Base-by-base conservation (phyloP, 2,329 filamentous ascomycete species). In the Diatrype stigma region DNA sequence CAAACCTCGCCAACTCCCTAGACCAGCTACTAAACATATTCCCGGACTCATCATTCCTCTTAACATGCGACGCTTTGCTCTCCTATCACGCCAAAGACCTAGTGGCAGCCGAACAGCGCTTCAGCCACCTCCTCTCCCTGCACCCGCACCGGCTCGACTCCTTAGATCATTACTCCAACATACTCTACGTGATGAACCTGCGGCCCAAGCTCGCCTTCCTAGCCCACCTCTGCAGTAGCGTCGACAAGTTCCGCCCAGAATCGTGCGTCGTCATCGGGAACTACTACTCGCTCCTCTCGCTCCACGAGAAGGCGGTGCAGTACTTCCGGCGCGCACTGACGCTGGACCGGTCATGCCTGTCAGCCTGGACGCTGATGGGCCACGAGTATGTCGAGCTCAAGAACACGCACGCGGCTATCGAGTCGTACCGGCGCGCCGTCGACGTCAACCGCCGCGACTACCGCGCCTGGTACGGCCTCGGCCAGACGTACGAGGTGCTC, bases 311-410 rank as follows among this genome's bases (percentile, higher is more conserved):
- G 67, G 93, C 94, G 0, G 92, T 99, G 48, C 91, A 96, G 73
- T 97, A 97, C 70, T 99, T 99, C 74, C 87, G 94, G 3, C 86
- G 94, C 21, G 94, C 94, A 0, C 73, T 99, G 19, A 95, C 90
- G 0, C 77, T 99, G 0, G 94, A 99, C 66, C 85, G 93, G 10
- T 87, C 85, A 23, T 99, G 94, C 66, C 79, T 96, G 16, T 95
- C 91, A 0, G 94, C 94, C 2, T 99, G 94, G 94, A 99, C 94
- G 0, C 77, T 99, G 1, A 97, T 99, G 93, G 94, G 94, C 1
- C 94, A 99, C 69, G 94, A 99, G 68, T 99, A 96, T 61, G 91
- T 97, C 49, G 94, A 99, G 70, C 85, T 99, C 71, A 99, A 97
- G 66, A 99, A 99, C 67, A 97, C 93, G 0, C 94, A 99, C 63